Percentiles rank a stretch among this genome's conserved stretches.
These are phyloP conservation scores for Zizania palustris DNA, from an alignment of 202 grass and related monocot species.

Conservation along the genomic window DNA sequence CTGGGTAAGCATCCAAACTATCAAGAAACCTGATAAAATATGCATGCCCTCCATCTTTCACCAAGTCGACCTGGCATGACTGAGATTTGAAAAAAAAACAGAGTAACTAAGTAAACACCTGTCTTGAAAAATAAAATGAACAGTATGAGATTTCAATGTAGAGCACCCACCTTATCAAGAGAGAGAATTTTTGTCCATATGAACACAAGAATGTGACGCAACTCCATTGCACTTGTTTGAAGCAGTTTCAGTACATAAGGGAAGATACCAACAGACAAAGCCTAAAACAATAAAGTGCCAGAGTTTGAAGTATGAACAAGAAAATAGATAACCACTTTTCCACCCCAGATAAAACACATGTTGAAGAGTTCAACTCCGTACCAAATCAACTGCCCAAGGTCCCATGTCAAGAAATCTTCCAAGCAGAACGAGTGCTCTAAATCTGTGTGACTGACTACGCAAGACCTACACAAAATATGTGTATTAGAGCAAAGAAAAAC, in stretches of 20 bases:
- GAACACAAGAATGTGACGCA: slow-evolving; percentile 98
- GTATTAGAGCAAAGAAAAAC: slow-evolving; percentile 35
- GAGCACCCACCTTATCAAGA: slow-evolving; percentile 76
- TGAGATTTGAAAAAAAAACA: slow-evolving; percentile 47
- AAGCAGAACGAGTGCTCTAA: slow-evolving; percentile 90
- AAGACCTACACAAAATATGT: slow-evolving; percentile 67
- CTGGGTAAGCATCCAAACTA: slow-evolving; percentile 88
- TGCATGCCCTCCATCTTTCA: slow-evolving; percentile 91
- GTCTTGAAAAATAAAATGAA: slow-evolving; percentile 27
- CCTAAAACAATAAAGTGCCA: slow-evolving; percentile 51
- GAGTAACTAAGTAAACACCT: slow-evolving; percentile 27
- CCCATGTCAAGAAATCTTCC: slow-evolving; percentile 99
- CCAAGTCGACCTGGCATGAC: slow-evolving; percentile 97
- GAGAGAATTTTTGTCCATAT: slow-evolving; percentile 99
- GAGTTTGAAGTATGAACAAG: slow-evolving; percentile 35
- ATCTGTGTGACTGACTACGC: slow-evolving; percentile 94
- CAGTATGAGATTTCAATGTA: not conserved
- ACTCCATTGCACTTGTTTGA: slow-evolving; percentile 86
- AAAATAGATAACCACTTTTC: slow-evolving; percentile 22
- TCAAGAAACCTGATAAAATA: slow-evolving; percentile 99
- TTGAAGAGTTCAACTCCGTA: slow-evolving; percentile 42
- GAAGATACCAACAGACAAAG: slow-evolving; percentile 92
- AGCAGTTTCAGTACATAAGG: slow-evolving; percentile 96
- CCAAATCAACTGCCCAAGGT: slow-evolving; percentile 98
- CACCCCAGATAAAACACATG: not conserved